phyloP scores from a whole-genome alignment of 225 moss, liverwort and hornwort species.

The Ulota crispa region DNA sequence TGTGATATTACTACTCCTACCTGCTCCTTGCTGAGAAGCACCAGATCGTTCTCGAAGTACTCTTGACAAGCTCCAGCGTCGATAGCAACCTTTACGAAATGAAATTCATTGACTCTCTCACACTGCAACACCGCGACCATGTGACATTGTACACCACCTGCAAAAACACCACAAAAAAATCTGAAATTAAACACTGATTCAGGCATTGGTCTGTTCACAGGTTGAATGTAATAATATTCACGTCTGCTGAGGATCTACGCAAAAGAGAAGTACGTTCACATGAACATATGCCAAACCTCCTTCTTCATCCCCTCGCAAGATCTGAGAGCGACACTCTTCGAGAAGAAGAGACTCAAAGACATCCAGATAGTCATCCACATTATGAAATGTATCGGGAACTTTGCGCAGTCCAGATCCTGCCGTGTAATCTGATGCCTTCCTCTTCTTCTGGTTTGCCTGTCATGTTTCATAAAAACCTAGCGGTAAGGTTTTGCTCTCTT shows the following conservation, averaged over 20 bases:
- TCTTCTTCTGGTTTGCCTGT: slow-evolving; percentile 52
- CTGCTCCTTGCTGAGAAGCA: slow-evolving; percentile 95
- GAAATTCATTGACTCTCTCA: slow-evolving; percentile 90
- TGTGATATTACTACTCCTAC: slow-evolving; percentile 33
- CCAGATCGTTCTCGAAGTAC: slow-evolving; percentile 86
- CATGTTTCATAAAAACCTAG: slow-evolving; percentile 6
- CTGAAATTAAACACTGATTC: neutral
- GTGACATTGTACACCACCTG: slow-evolving; percentile 75
- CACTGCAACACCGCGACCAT: slow-evolving; percentile 79
- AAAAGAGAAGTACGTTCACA: neutral
- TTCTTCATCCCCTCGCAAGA: slow-evolving; percentile 94
- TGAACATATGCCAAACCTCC: slow-evolving; percentile 47
- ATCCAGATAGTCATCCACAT: slow-evolving; percentile 78
- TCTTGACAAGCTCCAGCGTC: slow-evolving; percentile 67
- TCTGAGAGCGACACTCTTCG: slow-evolving; percentile 97
- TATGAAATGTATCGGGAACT: slow-evolving; percentile 80
- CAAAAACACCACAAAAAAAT: slow-evolving; percentile 21
- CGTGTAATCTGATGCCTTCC: slow-evolving; percentile 49
- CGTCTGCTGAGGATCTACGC: neutral
- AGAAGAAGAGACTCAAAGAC: slow-evolving; percentile 94
- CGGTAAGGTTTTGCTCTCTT: slow-evolving; percentile 14
- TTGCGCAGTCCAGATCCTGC: slow-evolving; percentile 61
- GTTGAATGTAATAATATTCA: neutral
- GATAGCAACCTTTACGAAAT: slow-evolving; percentile 79
- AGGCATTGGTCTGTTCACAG: neutral